Evolutionary conservation across 2,329 filamentous ascomycete species (phyloP), one percentile per base, ranked within the genome.

Genomic region (Stagonosporopsis vannaccii): DNA sequence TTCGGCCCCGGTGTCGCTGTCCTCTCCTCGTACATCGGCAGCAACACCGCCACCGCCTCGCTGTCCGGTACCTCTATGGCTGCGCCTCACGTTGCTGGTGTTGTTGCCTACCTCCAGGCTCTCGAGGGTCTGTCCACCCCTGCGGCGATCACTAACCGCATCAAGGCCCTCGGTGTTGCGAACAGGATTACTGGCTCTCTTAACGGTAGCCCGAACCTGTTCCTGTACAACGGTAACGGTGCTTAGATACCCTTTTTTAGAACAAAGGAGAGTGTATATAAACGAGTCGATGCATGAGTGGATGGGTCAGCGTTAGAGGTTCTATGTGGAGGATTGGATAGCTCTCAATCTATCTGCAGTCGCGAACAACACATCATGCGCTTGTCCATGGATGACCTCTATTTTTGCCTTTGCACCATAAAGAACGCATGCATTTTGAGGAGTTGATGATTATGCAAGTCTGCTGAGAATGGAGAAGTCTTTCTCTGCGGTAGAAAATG

Each of bases 61-160:
- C 79, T 72, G 46, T 81, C 78, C n/a, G 86, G 85, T 26, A 88
- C 86, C 13, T 85, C 81, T 49, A 87, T 87, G 85, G 87, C 87
- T 35, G 82, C 82, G 15, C 88, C 87, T 6, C 87, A 90, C 71
- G 80, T 90, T 49, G 82, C 84, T 39, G 88, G 88, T 57, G 80
- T 90, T 8, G 85, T 84, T 17, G 86, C 86, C 37, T 90, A 90
- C 75, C 78, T 90, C 40, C 86, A 89, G 79, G 72, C 74, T 23
- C 74, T 82, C 41, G 76, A 81, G 56, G 68, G 66, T 5, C 41
- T 61, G 32, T 43, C 28, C 6, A 58, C 49, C n/a, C 51, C 65
- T 35, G 57, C 54, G 32, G 61, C 59, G 5, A 44, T 65, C 12
- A 51, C 59, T n/a, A 22, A 22, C 41, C 61, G 63, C 22, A 40